These are phyloP conservation scores for Collybia nuda DNA, from an alignment of 768 basidiomycete genomes.

Conservation along the genomic window DNA sequence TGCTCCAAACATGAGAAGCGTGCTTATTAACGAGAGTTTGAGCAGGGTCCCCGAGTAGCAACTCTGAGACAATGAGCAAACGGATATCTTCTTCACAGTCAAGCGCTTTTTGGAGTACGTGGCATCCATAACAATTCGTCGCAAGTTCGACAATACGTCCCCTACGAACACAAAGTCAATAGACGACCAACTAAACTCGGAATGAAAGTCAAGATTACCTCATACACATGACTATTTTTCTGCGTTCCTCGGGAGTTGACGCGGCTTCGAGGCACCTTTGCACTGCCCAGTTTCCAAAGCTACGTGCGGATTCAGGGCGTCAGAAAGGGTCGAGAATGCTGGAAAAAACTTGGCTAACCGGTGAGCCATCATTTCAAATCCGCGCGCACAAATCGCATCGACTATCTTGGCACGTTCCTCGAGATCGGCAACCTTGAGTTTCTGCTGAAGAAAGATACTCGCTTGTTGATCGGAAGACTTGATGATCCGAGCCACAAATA, in stretches of 20 bases:
- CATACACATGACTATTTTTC: constrained; percentile 87
- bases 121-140: constrained; percentile 87
- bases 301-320: constrained; percentile 22
- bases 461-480: constrained; percentile 90
- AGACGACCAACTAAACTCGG: constrained; percentile 1
- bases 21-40: constrained; percentile 89
- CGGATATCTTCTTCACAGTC: constrained; percentile 90
- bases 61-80: constrained; percentile 79
- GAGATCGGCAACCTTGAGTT: constrained; percentile 80
- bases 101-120: constrained; percentile 86
- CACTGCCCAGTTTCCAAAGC: constrained; percentile 93
- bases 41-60: constrained; percentile 81
- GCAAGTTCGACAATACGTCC: constrained; percentile 85
- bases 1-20: constrained; percentile 91
- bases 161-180: constrained; percentile 30
- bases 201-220: constrained; percentile 39
- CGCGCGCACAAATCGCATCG: constrained; percentile 80
- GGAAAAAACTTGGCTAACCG: constrained; percentile 40
- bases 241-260: constrained; percentile 67
- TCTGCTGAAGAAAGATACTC: constrained; percentile 88
- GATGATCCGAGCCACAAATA: constrained; percentile 84
- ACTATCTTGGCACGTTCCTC: constrained; percentile 82
- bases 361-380: constrained; percentile 93
- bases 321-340: not conserved
- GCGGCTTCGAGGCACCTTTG: constrained; percentile 85